phyloP scores from a whole-genome alignment of 2,329 filamentous ascomycete species.

The Pseudogymnoascus sp. region DNA sequence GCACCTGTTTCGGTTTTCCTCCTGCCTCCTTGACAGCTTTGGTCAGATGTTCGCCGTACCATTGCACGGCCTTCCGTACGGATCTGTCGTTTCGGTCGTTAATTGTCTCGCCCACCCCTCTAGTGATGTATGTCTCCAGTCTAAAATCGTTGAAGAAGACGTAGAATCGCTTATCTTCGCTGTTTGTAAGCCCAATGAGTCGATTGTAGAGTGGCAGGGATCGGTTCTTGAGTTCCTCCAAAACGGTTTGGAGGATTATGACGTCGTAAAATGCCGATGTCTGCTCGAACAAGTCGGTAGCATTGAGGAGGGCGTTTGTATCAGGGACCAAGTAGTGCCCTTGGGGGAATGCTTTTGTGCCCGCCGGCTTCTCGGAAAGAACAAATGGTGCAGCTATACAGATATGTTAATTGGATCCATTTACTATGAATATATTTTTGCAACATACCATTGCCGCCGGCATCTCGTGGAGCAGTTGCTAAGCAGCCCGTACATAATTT shows the following conservation, averaged over 20 bases:
- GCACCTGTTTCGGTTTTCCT: conserved; percentile 48
- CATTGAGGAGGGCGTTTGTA: conserved; percentile 89
- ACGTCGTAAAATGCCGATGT: conserved; percentile 90
- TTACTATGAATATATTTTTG: background rate
- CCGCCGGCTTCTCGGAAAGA: conserved; percentile 80
- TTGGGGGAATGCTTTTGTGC: conserved; percentile 71
- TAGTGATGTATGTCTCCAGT: conserved; percentile 76
- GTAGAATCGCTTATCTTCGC: conserved; percentile 94
- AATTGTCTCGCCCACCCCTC: conserved; percentile 73
- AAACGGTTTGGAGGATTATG: conserved; percentile 89
- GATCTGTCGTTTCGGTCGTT: conserved; percentile 96
- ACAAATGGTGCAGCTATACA: conserved; percentile 68
- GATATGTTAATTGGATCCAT: conserved; percentile 13
- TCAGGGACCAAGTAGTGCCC: conserved; percentile 94
- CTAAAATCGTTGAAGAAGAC: conserved; percentile 99
- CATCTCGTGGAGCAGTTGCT: conserved; percentile 67
- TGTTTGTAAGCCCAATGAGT: conserved; percentile 81
- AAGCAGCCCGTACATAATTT: conserved; percentile 75
- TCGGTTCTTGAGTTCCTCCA: conserved; percentile 91
- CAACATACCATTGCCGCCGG: conserved; percentile 60
- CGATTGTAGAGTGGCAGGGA: conserved; percentile 94
- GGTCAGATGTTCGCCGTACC: conserved; percentile 80
- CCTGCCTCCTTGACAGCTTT: conserved; percentile 48
- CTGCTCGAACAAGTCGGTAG: conserved; percentile 95
- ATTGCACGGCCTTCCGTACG: conserved; percentile 75